Conservation (phyloP, 2,329 filamentous ascomycete species). For the Phaeomoniella chlamydospora region DNA sequence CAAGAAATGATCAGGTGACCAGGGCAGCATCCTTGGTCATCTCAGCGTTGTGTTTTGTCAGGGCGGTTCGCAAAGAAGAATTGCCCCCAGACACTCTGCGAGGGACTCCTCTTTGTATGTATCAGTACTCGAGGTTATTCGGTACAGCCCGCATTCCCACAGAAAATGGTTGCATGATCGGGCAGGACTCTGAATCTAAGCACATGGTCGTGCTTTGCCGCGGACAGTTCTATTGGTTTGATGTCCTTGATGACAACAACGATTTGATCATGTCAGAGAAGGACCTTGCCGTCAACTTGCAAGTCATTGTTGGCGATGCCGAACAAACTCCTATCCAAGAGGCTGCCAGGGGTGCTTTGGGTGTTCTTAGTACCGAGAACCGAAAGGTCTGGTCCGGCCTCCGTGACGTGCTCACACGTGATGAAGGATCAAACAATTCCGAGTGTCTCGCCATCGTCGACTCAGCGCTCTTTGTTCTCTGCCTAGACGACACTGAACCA, state of each 20-base stretch:
- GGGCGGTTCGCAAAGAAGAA: constrained; percentile 85
- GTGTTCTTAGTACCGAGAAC: constrained; percentile 91
- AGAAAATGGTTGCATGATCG: constrained; percentile 87
- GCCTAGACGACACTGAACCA: constrained; percentile 84
- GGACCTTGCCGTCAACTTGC: constrained; percentile 79
- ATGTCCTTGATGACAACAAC: constrained; percentile 85
- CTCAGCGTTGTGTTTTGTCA: constrained; percentile 80
- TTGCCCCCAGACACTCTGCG: constrained; percentile 76
- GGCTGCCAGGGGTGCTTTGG: constrained; percentile 85
- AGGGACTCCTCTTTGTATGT: constrained; percentile 86
- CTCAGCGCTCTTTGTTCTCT: constrained; percentile 81
- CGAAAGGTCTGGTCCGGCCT: constrained; percentile 90
- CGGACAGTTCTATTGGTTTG: constrained; percentile 98
- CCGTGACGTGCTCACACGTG: constrained; percentile 72
- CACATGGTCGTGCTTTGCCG: constrained; percentile 88
- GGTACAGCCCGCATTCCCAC: constrained; percentile 90
- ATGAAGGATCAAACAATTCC: constrained; percentile 83
- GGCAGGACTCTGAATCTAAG: constrained; percentile 83
- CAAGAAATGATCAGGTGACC: constrained; percentile 91
- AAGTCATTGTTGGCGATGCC: constrained; percentile 85
- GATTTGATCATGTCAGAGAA: constrained; percentile 96
- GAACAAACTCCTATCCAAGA: constrained; percentile 81
- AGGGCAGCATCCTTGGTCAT: constrained; percentile 82
- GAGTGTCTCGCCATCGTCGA: constrained; percentile 94
- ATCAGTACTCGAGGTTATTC: constrained; percentile 90